phyloP scores from a whole-genome alignment of 306 rosid species.

The Castanopsis chinensis region DNA sequence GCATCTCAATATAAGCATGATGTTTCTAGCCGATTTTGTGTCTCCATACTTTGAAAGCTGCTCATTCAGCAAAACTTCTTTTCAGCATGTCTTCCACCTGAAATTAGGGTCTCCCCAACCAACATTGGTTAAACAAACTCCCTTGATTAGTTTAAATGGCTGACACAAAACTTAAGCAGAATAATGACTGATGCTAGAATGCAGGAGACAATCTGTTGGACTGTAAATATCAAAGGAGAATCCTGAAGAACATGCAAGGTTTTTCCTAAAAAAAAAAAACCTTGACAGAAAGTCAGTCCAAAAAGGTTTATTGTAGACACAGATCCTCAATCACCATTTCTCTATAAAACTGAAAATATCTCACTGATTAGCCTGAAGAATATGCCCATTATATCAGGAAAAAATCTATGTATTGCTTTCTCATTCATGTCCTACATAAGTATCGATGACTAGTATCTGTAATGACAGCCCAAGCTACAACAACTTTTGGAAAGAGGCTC shows the following conservation, averaged over 20 bases:
- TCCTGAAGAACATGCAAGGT: neutral
- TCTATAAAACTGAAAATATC: neutral
- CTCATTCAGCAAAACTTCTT: conserved; percentile 98
- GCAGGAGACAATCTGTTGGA: neutral
- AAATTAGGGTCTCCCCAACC: conserved; percentile 19
- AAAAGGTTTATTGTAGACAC: neutral
- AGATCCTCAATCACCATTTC: neutral
- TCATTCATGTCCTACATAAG: conserved; percentile 13
- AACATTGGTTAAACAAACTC: conserved; percentile 16
- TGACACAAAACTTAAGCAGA: conserved; percentile 16
- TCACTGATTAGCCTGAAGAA: neutral
- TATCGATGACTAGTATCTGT: neutral
- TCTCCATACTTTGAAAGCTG: too few relatives aligned
- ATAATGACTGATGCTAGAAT: neutral
- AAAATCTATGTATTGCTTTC: conserved; percentile 3
- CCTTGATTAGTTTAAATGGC: conserved; percentile 6
- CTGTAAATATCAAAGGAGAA: neutral
- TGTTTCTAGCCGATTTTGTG: too few relatives aligned
- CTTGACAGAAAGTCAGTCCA: neutral
- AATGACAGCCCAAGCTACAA: conserved; percentile 5
- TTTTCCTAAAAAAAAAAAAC: neutral
- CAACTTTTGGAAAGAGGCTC: conserved; percentile 10
- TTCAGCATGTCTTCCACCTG: conserved; percentile 99
- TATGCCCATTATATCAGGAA: neutral
- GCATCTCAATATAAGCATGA: too few relatives aligned